These are phyloP conservation scores for Acacia crassicarpa DNA, from an alignment of 306 rosid genomes.

Conservation along the genomic window DNA sequence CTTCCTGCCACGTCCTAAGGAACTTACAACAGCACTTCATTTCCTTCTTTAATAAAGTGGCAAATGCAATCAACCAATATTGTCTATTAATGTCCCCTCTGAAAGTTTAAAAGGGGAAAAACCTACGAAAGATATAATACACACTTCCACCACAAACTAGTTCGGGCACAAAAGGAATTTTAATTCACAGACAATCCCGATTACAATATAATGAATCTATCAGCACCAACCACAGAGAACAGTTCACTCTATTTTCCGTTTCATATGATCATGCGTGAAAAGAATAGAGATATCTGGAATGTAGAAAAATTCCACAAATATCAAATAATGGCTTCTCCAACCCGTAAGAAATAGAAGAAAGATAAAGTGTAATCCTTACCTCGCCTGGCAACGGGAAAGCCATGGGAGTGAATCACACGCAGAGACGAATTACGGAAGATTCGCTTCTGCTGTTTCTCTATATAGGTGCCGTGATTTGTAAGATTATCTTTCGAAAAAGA, in stretches of 20 bases:
- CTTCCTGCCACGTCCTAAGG: not conserved
- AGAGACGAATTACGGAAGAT: not conserved
- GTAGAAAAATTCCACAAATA: not conserved
- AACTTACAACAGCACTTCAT: not conserved
- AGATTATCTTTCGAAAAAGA: too few species aligned
- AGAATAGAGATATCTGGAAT: not conserved
- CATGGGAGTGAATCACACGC: not conserved
- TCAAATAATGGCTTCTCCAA: not conserved
- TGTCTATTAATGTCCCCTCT: not conserved
- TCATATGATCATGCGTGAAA: not conserved
- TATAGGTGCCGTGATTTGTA: too few species aligned
- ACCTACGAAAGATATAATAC: not conserved
- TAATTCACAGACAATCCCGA: not conserved
- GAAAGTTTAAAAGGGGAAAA: not conserved
- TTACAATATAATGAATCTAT: not conserved
- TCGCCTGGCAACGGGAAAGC: constrained; percentile 20
- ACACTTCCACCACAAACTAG: not conserved
- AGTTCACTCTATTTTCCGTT: not conserved
- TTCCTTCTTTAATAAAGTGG: not conserved
- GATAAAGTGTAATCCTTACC: not conserved
- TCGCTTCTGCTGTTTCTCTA: too few species aligned
- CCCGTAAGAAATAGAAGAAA: too few species aligned
- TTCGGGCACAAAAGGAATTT: not conserved
- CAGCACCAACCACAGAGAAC: not conserved
- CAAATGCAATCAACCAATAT: not conserved